Evolutionary conservation across 257 asterid genomes (phyloP), one percentile per base, ranked within the genome.

Genomic region (Gynochthodes officinalis): DNA sequence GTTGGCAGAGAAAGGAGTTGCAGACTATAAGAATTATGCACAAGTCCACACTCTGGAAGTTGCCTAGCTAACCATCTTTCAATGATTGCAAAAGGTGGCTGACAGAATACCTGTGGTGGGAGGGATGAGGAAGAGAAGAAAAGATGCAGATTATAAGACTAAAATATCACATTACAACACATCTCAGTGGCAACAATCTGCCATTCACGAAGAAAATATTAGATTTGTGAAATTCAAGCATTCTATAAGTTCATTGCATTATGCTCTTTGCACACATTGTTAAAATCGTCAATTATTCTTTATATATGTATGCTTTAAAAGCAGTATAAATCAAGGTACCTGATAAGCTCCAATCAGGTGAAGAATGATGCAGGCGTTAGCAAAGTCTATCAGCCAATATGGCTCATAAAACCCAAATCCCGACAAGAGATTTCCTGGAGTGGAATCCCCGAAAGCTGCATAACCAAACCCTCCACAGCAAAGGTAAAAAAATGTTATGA

Each of bases 401-500:
- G 97, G 93, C 79, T 89, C 95, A 6, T 89, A 89, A 67, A 85
- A 87, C 23, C 95, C 92, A n/a, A 92, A 92, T 40, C 95, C 98
- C 13, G 97, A 88, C 85, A 93, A 79, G 77, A 93, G 82, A 67
- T 93, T 89, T 57, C 98, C 97, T 0, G 96, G 98, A 10, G 96
- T 89, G 4, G 87, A 84, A 64, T 88, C 79, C 23, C 98, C 98
- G 42, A 93, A 93, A 23, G 97, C 97, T 23, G 92, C 98, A 76
- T 93, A 93, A 21, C 98, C 98, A 27, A 93, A 76, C 39, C 98
- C 98, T 71, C 97, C 98, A 71, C 97, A 90, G 77, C 87, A 83
- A n/a, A 93, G 57, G 92, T 86, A 83, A 82, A 90, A 90, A 82
- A 84, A 83, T 33, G 96, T 84, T 68, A 86, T 84, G 50, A 86